Evolutionary conservation across 306 rosid genomes (phyloP).

Genomic region (Lathyrus sativus): DNA sequence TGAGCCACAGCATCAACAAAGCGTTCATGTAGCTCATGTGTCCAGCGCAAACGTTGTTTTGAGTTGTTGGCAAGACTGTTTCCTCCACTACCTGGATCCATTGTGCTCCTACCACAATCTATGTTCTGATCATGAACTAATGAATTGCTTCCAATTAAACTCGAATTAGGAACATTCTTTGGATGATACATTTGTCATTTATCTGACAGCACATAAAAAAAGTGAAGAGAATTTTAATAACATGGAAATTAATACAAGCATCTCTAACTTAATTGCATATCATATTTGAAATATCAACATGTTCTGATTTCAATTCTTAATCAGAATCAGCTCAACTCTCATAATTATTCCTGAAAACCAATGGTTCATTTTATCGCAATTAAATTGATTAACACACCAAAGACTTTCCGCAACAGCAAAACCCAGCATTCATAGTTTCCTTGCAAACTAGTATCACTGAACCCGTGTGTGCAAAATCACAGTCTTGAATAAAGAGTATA

Average conservation of each 20-base stretch:
- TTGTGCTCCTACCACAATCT: constrained; percentile 56
- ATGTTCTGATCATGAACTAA: constrained; percentile 58
- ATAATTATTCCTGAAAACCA: neutral
- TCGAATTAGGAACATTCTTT: constrained; percentile 55
- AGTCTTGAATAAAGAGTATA: neutral
- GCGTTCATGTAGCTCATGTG: constrained; percentile 93
- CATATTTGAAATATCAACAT: constrained; percentile 6
- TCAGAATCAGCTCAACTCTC: constrained; percentile 12
- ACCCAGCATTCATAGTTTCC: neutral
- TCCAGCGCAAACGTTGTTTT: constrained; percentile 93
- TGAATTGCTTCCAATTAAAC: constrained; percentile 53
- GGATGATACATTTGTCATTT: constrained; percentile 74
- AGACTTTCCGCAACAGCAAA: neutral
- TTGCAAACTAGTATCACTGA: neutral
- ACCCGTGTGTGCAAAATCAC: neutral
- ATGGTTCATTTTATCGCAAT: constrained; percentile 1
- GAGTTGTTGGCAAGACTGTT: constrained; percentile 64
- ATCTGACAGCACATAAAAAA: constrained; percentile 45
- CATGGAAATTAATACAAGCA: constrained; percentile 31
- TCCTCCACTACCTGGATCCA: constrained; percentile 77
- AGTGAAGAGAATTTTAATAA: constrained; percentile 29
- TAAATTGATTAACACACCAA: constrained; percentile 9
- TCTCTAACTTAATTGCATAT: constrained; percentile 26
- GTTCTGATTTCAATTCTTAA: constrained; percentile 21
- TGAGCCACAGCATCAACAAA: constrained; percentile 96